Conservation (phyloP, 2,329 filamentous ascomycete genomes). For the Botrytis byssoidea region DNA sequence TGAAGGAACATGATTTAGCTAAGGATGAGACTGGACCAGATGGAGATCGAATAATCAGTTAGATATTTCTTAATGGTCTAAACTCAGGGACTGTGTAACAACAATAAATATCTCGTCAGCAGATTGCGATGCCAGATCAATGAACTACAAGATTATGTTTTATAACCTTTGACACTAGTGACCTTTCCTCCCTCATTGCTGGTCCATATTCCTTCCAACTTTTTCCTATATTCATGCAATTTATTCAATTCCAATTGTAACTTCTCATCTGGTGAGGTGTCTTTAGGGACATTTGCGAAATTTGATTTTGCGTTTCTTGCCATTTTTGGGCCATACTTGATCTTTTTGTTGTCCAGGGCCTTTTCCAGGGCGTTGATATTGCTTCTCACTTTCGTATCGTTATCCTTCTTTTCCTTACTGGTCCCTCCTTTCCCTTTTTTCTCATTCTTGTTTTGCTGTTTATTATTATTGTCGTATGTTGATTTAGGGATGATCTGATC, state of each 20-base stretch:
- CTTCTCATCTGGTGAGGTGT: not conserved
- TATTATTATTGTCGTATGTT: not conserved
- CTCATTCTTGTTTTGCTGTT: not conserved
- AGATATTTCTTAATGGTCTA: conserved; percentile 26
- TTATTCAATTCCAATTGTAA: conserved; percentile 6
- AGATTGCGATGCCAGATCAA: not conserved
- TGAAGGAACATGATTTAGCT: conserved; percentile 93
- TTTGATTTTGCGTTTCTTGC: conserved; percentile 6
- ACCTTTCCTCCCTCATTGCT: not conserved
- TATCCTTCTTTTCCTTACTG: not conserved
- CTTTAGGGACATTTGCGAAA: not conserved
- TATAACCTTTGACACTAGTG: not conserved
- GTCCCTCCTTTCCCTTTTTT: not conserved
- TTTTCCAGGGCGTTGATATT: conserved; percentile 7
- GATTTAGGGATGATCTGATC: not conserved
- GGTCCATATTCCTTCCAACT: not conserved
- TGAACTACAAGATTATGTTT: not conserved
- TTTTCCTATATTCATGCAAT: conserved; percentile 5
- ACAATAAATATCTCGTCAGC: conserved; percentile 27
- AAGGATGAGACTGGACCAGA: conserved; percentile 62
- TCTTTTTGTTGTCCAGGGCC: not conserved
- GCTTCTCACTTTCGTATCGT: not conserved
- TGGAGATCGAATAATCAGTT: conserved; percentile 37
- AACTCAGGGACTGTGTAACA: conserved; percentile 33
- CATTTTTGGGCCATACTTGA: not conserved